phyloP scores from a whole-genome alignment of 768 basidiomycete species.

The Pleurotus tuber-regium region DNA sequence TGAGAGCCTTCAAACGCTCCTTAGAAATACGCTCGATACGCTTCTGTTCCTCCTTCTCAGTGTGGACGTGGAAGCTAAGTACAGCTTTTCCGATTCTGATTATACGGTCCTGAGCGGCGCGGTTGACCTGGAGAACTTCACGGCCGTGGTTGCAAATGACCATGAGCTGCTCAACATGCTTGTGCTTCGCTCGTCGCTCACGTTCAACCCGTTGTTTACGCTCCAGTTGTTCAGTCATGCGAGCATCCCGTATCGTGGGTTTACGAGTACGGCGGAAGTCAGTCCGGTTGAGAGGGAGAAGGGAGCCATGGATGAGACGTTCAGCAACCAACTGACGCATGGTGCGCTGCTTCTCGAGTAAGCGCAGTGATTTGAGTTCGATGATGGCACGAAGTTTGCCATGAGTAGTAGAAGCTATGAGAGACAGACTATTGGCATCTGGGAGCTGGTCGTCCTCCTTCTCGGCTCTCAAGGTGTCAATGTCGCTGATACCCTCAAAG shows the following conservation, averaged over 20 bases:
- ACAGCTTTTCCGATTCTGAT: slow-evolving; percentile 79
- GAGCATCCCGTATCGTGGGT: slow-evolving; percentile 84
- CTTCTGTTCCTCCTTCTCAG: slow-evolving; percentile 98
- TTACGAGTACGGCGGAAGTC: slow-evolving; percentile 89
- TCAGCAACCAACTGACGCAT: slow-evolving; percentile 85
- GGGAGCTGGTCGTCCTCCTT: slow-evolving; percentile 36
- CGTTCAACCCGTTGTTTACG: slow-evolving; percentile 89
- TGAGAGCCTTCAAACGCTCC: slow-evolving; percentile 96
- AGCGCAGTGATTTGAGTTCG: slow-evolving; percentile 85
- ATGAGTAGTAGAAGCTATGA: slow-evolving; percentile 60
- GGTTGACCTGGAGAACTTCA: slow-evolving; percentile 66
- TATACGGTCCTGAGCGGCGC: slow-evolving; percentile 61
- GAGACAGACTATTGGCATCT: slow-evolving; percentile 27
- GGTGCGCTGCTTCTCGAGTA: slow-evolving; percentile 89
- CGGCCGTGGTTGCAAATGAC: slow-evolving; percentile 84
- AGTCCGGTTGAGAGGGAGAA: slow-evolving; percentile 86
- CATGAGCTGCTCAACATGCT: slow-evolving; percentile 90
- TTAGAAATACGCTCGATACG: slow-evolving; percentile 94
- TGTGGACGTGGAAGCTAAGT: slow-evolving; percentile 78
- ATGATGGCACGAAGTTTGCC: slow-evolving; percentile 89
- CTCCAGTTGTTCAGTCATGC: slow-evolving; percentile 86
- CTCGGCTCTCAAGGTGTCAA: slow-evolving; percentile 39
- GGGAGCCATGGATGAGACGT: slow-evolving; percentile 81
- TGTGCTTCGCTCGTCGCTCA: slow-evolving; percentile 92
- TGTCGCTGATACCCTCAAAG: slow-evolving; percentile 46